Conservation (phyloP, 345 rosid species). For the Reutealis trisperma region DNA sequence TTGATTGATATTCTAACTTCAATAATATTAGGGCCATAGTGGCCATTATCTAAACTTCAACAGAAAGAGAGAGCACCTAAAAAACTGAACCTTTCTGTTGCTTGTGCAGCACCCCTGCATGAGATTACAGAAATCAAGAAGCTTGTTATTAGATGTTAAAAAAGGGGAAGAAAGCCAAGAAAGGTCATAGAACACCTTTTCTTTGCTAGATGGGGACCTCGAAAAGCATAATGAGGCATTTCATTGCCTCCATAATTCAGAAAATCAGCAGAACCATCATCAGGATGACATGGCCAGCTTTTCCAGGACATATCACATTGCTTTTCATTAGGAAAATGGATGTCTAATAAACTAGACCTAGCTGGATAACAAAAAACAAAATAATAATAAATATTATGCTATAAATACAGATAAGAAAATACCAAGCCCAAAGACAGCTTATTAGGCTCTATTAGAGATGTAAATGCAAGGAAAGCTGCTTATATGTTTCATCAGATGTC, state of each 20-base stretch:
- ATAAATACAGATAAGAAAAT: neutral
- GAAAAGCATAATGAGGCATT: constrained; percentile 40
- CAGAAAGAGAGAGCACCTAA: constrained; percentile 44
- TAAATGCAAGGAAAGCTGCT: constrained; percentile 1
- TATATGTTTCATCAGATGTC: neutral
- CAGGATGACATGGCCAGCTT: constrained; percentile 34
- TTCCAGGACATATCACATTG: constrained; percentile 42
- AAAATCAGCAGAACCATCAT: constrained; percentile 33
- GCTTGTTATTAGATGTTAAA: constrained; percentile 6
- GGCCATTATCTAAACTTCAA: neutral
- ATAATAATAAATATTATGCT: neutral
- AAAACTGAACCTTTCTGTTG: constrained; percentile 39
- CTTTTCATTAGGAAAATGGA: constrained; percentile 34
- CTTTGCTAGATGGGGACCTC: constrained; percentile 32
- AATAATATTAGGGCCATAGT: neutral
- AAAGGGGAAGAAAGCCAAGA: constrained; percentile 21
- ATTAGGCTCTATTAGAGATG: neutral
- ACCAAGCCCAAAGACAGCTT: neutral
- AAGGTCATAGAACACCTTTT: constrained; percentile 47
- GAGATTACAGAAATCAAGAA: constrained; percentile 27
- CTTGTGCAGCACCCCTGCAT: constrained; percentile 48
- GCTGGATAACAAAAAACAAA: constrained; percentile 26
- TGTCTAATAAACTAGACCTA: constrained; percentile 33
- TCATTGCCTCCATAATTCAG: constrained; percentile 34
- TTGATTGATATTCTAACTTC: neutral